phyloP scores from a whole-genome alignment of 257 asterid genomes.

The Ilex asprella region DNA sequence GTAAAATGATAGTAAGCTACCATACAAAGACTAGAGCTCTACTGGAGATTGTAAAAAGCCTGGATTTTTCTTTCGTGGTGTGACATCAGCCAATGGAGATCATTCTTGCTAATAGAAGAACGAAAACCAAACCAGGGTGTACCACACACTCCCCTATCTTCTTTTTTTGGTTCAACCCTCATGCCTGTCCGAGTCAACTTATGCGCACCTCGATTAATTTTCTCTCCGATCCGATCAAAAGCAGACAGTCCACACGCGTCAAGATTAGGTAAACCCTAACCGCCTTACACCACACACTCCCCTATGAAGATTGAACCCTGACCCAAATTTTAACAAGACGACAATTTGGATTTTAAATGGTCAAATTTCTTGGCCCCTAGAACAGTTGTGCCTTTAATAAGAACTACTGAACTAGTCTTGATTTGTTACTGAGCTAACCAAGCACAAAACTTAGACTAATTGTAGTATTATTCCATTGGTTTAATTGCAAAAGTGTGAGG shows the following conservation, averaged over 20 bases:
- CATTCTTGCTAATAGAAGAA: conserved; percentile 2
- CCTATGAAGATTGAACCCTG: conserved; percentile 25
- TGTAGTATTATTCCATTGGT: neutral
- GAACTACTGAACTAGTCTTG: conserved; percentile 7
- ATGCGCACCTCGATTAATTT: no score
- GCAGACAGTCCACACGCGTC: no score
- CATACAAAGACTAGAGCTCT: no score
- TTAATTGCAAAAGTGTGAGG: neutral
- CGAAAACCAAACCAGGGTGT: conserved; percentile 2
- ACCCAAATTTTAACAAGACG: conserved; percentile 11
- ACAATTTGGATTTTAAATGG: conserved; percentile 14
- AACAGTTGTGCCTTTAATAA: conserved; percentile 8
- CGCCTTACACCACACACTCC: conserved; percentile 49
- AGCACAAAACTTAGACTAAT: no score
- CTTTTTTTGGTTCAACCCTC: no score
- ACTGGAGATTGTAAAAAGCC: no score
- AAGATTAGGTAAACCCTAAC: no score
- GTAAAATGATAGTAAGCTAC: no score
- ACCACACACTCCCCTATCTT: conserved; percentile 48
- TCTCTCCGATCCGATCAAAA: no score
- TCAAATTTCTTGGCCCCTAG: conserved; percentile 19
- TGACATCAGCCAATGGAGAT: neutral
- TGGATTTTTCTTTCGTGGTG: no score
- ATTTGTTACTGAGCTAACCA: neutral
- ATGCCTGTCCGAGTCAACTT: no score